These are phyloP conservation scores for Casuarina glauca DNA, from an alignment of 306 rosid species.

Conservation along the genomic window DNA sequence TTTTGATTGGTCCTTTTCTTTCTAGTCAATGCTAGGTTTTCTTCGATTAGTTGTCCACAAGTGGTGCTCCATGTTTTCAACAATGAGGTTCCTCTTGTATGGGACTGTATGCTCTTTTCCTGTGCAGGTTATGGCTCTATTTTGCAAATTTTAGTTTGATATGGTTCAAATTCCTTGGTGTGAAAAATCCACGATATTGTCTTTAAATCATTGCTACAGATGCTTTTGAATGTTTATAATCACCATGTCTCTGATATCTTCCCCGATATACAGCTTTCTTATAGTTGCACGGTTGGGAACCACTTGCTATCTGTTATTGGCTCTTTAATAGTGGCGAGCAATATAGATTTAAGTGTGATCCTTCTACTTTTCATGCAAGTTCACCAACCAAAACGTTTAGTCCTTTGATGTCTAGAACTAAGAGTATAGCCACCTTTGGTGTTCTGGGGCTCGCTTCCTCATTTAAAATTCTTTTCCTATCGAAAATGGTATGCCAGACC, in stretches of 20 bases:
- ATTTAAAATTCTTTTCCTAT: neutral
- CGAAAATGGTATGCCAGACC: neutral
- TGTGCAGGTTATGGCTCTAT: conserved; percentile 2
- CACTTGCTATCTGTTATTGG: neutral
- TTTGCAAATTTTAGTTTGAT: neutral
- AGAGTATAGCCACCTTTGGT: neutral
- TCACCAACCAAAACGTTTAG: neutral
- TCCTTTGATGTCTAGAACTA: neutral
- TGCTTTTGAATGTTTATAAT: neutral
- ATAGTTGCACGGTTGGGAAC: neutral
- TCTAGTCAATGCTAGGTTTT: neutral
- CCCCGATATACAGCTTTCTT: neutral
- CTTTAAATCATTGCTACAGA: neutral
- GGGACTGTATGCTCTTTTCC: neutral
- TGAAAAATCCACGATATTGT: neutral
- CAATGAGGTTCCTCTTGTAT: neutral
- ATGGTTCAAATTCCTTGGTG: neutral
- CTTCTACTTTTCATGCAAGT: neutral
- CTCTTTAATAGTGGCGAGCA: neutral
- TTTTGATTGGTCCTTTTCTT: neutral
- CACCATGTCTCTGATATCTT: neutral
- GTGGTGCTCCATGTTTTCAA: neutral
- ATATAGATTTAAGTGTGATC: neutral
- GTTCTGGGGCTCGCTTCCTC: neutral
- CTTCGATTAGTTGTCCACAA: neutral